These are phyloP conservation scores for Phytophthora quininea DNA, from an alignment of 352 stramenopile species.

Conservation along the genomic window DNA sequence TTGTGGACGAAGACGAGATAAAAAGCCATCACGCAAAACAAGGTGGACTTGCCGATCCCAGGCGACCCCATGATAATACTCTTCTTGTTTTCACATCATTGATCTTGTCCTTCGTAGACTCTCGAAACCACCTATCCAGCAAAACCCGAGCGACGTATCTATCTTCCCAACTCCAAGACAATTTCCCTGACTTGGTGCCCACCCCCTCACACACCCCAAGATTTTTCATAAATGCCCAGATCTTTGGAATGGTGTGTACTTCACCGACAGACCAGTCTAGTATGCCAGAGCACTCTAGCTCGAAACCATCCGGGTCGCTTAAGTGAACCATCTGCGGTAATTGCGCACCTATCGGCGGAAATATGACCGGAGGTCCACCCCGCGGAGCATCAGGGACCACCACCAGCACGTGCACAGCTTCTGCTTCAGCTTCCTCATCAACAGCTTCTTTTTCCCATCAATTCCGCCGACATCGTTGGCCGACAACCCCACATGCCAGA, in stretches of 20 bases:
- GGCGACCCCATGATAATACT: slow-evolving; percentile 30
- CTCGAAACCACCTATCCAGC: slow-evolving; percentile 25
- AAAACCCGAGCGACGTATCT: slow-evolving; percentile 20
- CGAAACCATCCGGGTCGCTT: too few relatives aligned
- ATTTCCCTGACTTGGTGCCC: slow-evolving; percentile 20
- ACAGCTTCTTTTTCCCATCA: neutral
- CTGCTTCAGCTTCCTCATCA: neutral
- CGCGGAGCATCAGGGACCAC: neutral
- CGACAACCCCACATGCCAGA: neutral
- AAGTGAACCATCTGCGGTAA: too few relatives aligned
- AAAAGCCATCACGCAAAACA: slow-evolving; percentile 39
- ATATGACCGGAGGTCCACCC: too few relatives aligned
- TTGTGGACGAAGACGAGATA: slow-evolving; percentile 36
- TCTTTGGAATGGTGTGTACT: slow-evolving; percentile 20
- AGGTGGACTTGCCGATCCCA: slow-evolving; percentile 37
- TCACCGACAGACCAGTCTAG: slow-evolving; percentile 4
- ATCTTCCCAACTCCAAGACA: slow-evolving; percentile 33
- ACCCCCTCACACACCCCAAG: slow-evolving; percentile 8
- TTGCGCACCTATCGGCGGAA: too few relatives aligned
- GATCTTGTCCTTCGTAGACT: slow-evolving; percentile 14
- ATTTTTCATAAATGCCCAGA: slow-evolving; percentile 23
- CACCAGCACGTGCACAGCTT: neutral
- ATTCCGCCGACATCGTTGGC: too few relatives aligned
- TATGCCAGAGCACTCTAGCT: too few relatives aligned
- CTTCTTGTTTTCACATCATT: slow-evolving; percentile 23